phyloP scores from a whole-genome alignment of 1,284 basidiomycete species.

The Xerocomus minutiporus region DNA sequence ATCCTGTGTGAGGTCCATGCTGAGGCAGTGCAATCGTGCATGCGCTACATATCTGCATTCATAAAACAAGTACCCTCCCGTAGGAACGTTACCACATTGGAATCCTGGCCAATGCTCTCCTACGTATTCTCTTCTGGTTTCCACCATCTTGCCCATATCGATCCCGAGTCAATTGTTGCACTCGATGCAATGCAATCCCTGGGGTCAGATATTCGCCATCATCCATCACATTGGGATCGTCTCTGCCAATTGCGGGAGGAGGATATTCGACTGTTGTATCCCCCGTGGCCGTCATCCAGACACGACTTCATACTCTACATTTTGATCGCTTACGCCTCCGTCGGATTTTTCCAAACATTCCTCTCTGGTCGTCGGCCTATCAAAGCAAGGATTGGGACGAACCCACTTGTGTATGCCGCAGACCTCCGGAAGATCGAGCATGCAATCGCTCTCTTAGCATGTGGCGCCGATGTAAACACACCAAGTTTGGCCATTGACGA shows the following conservation, averaged over 20 bases:
- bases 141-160: background rate
- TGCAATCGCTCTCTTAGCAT: background rate
- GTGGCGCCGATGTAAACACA: background rate
- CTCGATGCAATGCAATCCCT: background rate
- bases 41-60: too few species aligned
- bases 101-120: background rate
- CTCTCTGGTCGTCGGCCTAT: background rate
- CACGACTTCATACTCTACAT: too few species aligned
- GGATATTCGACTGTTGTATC: too few species aligned
- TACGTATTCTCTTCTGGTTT: background rate
- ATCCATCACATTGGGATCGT: too few species aligned
- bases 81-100: too few species aligned
- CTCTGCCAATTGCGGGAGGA: too few species aligned
- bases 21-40: too few species aligned
- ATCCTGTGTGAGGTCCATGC: too few species aligned
- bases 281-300: too few species aligned
- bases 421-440: background rate
- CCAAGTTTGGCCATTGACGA: background rate
- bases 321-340: too few species aligned
- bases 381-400: background rate
- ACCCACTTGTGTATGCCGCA: background rate
- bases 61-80: background rate
- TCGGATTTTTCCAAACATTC: too few species aligned
- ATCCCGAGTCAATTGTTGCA: background rate
- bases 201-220: too few species aligned